These are phyloP conservation scores for Salix dunnii DNA, from an alignment of 345 rosid species.

Conservation along the genomic window DNA sequence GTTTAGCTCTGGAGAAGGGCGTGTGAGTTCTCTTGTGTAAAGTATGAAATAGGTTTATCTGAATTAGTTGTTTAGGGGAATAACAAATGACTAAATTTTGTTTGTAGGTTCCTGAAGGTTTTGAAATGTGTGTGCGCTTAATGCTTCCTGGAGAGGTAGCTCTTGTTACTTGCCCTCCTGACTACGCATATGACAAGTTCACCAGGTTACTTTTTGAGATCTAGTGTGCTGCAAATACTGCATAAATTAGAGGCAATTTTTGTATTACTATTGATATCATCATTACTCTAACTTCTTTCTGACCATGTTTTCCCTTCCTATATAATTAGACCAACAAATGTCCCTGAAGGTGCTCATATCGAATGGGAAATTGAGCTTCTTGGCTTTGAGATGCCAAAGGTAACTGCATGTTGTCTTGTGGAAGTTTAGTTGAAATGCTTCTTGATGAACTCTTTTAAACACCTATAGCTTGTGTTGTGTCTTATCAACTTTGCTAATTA, in stretches of 20 bases:
- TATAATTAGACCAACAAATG: slow-evolving; percentile 63
- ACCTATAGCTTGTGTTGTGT: not conserved
- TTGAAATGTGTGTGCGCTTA: slow-evolving; percentile 94
- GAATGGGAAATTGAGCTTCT: slow-evolving; percentile 98
- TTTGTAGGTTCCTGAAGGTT: slow-evolving; percentile 86
- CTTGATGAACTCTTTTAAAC: not conserved
- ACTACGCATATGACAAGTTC: slow-evolving; percentile 91
- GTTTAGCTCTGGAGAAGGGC: slow-evolving; percentile 95
- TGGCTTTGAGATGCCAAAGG: slow-evolving; percentile 91
- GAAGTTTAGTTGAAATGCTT: not conserved
- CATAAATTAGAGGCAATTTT: not conserved
- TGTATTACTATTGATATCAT: not conserved
- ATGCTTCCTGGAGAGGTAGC: slow-evolving; percentile 94
- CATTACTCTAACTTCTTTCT: slow-evolving; percentile 3
- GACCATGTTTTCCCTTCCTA: slow-evolving; percentile 4
- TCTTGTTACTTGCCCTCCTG: slow-evolving; percentile 95
- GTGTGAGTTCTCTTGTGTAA: slow-evolving; percentile 45
- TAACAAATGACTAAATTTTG: not conserved
- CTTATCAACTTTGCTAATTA: not conserved
- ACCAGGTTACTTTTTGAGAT: slow-evolving; percentile 47
- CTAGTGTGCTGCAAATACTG: not conserved
- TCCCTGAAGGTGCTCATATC: slow-evolving; percentile 85
- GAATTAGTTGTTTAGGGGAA: too few relatives aligned
- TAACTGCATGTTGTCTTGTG: slow-evolving; percentile 25
- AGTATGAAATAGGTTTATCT: not conserved